Percentiles rank a stretch among this genome's conserved stretches.
Evolutionary conservation across 306 rosid species (phyloP).

Genomic region (Fagus sylvatica): DNA sequence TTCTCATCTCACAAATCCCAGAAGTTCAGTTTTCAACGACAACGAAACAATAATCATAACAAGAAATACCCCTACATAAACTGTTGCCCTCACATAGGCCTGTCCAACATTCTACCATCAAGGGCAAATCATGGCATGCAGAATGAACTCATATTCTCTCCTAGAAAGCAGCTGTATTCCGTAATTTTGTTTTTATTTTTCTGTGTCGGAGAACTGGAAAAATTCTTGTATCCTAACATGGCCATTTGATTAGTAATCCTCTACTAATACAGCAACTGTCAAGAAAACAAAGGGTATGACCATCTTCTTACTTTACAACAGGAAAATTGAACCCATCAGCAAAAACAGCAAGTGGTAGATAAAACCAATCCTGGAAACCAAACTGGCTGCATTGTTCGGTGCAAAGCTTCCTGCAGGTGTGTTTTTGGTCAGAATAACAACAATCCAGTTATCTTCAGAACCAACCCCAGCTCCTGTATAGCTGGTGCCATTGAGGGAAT

Average conservation of each 20-base stretch:
- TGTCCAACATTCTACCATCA: slow-evolving; percentile 13
- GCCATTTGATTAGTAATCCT: slow-evolving; percentile 17
- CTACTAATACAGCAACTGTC: slow-evolving; percentile 24
- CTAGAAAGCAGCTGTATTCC: slow-evolving; percentile 10
- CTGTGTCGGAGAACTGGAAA: background rate
- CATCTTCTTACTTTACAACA: slow-evolving; percentile 40
- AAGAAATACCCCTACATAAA: background rate
- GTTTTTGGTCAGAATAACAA: slow-evolving; percentile 69
- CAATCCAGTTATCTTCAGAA: slow-evolving; percentile 76
- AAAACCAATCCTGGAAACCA: slow-evolving; percentile 45
- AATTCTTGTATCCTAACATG: slow-evolving; percentile 1
- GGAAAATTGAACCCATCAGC: slow-evolving; percentile 39
- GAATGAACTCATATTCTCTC: slow-evolving; percentile 22
- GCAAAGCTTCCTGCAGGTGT: slow-evolving; percentile 73
- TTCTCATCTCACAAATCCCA: background rate
- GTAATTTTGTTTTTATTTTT: background rate
- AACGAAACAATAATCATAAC: slow-evolving; percentile 23
- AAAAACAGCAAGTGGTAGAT: slow-evolving; percentile 43
- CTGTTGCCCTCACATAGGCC: background rate
- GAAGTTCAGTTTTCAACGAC: background rate
- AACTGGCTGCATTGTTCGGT: slow-evolving; percentile 40
- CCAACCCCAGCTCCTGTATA: slow-evolving; percentile 75
- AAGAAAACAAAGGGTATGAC: slow-evolving; percentile 20
- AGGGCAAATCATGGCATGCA: slow-evolving; percentile 19
- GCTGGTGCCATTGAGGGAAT: slow-evolving; percentile 64